Evolutionary conservation across 108 stramenopile species (phyloP), one percentile per base, ranked within the genome.

Genomic region (Aurantiochytrium sp.): DNA sequence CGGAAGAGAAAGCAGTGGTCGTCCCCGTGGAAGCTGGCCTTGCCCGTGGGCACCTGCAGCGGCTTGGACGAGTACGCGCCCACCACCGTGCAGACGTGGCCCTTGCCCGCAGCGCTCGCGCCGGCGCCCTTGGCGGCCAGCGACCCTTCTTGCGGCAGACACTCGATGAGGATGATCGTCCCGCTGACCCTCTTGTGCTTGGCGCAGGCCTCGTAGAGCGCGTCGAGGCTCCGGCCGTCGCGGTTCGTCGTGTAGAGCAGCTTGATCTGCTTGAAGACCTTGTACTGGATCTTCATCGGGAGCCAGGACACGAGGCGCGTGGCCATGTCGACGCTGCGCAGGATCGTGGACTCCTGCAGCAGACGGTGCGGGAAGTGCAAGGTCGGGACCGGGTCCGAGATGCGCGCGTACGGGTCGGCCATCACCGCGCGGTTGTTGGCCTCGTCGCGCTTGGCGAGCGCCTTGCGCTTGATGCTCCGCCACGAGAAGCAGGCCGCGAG

Each of bases 1-100:
- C 73, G 73, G 30, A 81, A 81, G 21, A 81, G 39, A 48, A 81
- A 81, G 30, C 73, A 81, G 12, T 41, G n/a, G 24, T 81, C 73
- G 73, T 81, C 73, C 6, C 73, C 73, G 2, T 65, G 59, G 1
- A 65, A 65, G 1, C 24, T 6, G 15, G 34, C 34, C 34, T 2
- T 27, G 19, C 59, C 15, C 59, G 32, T 10, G 8, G 59, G 59
- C 8, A 65, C 32, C 32, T 6, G 8, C 27, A 65, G 59, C 59
- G 59, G 32, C 10, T 30, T 34, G 10, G 59, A 65, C 8, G 59
- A 65, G 19, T 17, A 65, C 15, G 59, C 59, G 8, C 59, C 59
- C 1, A 65, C 34, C 27, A 65, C 59, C 19, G 45, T 48, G n/a
- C n/a, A n/a, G n/a, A 81, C 42, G 12, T 24, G 12, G 39, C 45